Evolutionary conservation across 371 early-diverging fungal genomes (phyloP), one percentile per base, ranked within the genome.

Genomic region (Actinomucor elegans): DNA sequence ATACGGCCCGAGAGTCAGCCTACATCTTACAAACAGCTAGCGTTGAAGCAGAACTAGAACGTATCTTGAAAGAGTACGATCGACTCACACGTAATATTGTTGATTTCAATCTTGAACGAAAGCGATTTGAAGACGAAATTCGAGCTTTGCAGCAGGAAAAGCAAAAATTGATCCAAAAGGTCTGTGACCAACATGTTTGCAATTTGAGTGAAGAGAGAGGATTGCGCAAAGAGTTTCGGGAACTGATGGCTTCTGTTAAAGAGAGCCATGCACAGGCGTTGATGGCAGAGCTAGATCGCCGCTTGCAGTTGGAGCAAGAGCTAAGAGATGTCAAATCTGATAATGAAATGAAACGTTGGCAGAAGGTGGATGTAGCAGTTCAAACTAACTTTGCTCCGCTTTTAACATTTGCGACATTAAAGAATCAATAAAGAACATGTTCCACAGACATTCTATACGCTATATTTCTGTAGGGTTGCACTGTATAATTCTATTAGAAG

Each of bases 141-240:
- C 23, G 45, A 8, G 37, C 51, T 10, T 28, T 74, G 35, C 55
- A 58, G n/a, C 37, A 48, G 11, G 65, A 73, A 28, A 57, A 62
- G 3, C 59, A 69, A 10, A 29, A 46, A 14, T 46, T 71, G 6
- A 66, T 69, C n/a, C 59, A 64, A 41, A 45, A 62, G 23, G 35
- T 75, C 4, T 59, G 63, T 1, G 73, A 76, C 48, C 56, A 64
- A 46, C 47, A 59, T 15, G 45, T 71, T 3, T 54, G 61, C 4
- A 48, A 40, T 8, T 7, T 74, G 18, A 55, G 44, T 4, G 55
- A 52, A 12, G 55, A 71, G 1, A 81, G 77, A 0, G 62, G 71
- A 23, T 47, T 85, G 38, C 61, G 81, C 18, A 79, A 71, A 45
- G 85, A 85, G 42, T 85, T 85, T 59, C 52, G 85, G 28, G 61